These are phyloP conservation scores for Monosporascus sp. DNA, from an alignment of 2,329 filamentous ascomycete species.

Conservation along the genomic window DNA sequence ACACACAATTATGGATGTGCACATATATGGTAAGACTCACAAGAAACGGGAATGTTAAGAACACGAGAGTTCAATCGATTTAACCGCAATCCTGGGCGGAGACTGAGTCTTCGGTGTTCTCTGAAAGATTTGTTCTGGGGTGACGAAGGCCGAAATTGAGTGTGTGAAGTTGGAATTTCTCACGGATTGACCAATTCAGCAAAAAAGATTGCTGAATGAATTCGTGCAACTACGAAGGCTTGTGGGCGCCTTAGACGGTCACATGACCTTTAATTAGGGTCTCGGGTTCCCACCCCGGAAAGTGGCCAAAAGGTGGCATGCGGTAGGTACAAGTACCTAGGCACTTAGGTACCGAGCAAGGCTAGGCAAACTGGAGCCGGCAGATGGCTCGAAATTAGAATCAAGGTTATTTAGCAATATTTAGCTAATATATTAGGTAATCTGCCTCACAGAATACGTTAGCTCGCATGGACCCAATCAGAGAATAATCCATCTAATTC, in stretches of 20 bases:
- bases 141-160: constrained; percentile 8
- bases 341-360: neutral
- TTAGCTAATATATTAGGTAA: no score
- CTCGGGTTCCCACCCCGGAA: neutral
- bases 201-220: constrained; percentile 22
- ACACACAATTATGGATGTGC: constrained; percentile 2
- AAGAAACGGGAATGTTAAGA: constrained; percentile 38
- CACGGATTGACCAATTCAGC: constrained; percentile 12
- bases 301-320: neutral
- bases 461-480: no score
- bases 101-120: constrained; percentile 98
- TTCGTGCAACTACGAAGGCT: constrained; percentile 1
- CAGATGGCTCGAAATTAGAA: no score
- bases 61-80: constrained; percentile 99
- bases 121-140: constrained; percentile 16
- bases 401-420: no score
- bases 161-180: constrained; percentile 28
- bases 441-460: no score
- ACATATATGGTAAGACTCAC: constrained; percentile 27
- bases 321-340: neutral
- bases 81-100: constrained; percentile 96
- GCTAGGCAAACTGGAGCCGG: no score
- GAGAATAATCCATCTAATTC: no score
- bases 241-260: constrained; percentile 10
- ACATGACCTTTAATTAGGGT: neutral